Evolutionary conservation across 1,284 basidiomycete species (phyloP).

Genomic region (Coniferiporia weirii): DNA sequence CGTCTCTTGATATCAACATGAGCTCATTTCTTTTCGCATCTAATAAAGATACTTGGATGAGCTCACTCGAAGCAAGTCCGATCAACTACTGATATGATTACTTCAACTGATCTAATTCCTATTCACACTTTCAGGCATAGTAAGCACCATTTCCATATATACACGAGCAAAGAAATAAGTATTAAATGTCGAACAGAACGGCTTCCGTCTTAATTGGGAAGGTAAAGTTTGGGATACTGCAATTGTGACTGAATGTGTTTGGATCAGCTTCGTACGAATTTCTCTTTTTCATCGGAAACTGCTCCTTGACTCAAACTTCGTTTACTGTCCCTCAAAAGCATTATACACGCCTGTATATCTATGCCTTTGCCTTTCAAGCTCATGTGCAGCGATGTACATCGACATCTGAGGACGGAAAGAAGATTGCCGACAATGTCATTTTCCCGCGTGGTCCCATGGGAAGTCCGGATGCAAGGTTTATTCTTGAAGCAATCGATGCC

Average conservation of each 20-base stretch:
- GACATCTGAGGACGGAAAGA: conserved; percentile 16
- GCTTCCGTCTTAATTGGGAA: conserved; percentile 27
- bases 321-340: conserved; percentile 21
- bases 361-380: conserved; percentile 37
- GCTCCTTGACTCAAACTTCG: conserved; percentile 18
- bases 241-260: conserved; percentile 24
- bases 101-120: not conserved
- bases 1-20: not conserved
- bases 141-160: not conserved
- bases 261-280: conserved; percentile 22
- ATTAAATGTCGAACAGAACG: conserved; percentile 20
- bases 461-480: conserved; percentile 24
- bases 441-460: conserved; percentile 23
- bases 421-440: conserved; percentile 15
- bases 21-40: not conserved
- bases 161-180: not conserved
- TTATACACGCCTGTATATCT: conserved; percentile 36
- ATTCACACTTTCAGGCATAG: conserved; percentile 3
- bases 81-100: not conserved
- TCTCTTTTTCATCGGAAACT: not conserved
- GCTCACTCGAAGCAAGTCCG: conserved; percentile 21
- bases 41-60: conserved; percentile 27
- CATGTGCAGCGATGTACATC: conserved; percentile 31
- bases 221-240: conserved; percentile 27
- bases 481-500: conserved; percentile 25